Conservation (phyloP, 2,329 filamentous ascomycete species). For the Colletotrichum sublineola region DNA sequence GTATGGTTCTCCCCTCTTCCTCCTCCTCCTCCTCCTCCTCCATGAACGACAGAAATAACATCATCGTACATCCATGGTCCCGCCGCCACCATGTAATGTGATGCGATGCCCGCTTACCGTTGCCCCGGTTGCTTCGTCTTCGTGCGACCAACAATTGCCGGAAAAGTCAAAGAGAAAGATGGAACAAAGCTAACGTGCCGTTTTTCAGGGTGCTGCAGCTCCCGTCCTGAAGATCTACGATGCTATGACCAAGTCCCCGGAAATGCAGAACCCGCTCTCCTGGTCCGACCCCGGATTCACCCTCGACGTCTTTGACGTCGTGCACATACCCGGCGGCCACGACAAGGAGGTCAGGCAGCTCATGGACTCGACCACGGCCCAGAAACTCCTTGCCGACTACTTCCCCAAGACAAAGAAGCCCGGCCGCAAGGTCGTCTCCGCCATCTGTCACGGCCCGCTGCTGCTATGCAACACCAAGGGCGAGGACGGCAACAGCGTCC, state of each 20-base stretch:
- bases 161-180: neutral
- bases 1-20: constrained; percentile 49
- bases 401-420: constrained; percentile 63
- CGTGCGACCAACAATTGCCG: neutral
- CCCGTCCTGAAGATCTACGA: constrained; percentile 57
- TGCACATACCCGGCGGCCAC: constrained; percentile 66
- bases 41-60: constrained; percentile 5
- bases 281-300: constrained; percentile 61
- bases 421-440: constrained; percentile 58
- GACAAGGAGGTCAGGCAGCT: constrained; percentile 65
- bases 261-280: constrained; percentile 58
- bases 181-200: constrained; percentile 13
- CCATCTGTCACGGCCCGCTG: constrained; percentile 68
- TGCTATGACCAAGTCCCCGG: constrained; percentile 57
- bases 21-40: neutral
- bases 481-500: constrained; percentile 58
- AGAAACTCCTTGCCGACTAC: constrained; percentile 59
- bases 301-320: constrained; percentile 60
- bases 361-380: constrained; percentile 61
- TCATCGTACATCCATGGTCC: neutral
- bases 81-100: no score
- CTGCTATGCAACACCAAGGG: constrained; percentile 59
- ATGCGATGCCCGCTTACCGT: neutral
- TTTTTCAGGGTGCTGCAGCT: constrained; percentile 58
- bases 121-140: neutral